Evolutionary conservation across 2,329 filamentous ascomycete genomes (phyloP).

Genomic region (Calonectria honghensis): DNA sequence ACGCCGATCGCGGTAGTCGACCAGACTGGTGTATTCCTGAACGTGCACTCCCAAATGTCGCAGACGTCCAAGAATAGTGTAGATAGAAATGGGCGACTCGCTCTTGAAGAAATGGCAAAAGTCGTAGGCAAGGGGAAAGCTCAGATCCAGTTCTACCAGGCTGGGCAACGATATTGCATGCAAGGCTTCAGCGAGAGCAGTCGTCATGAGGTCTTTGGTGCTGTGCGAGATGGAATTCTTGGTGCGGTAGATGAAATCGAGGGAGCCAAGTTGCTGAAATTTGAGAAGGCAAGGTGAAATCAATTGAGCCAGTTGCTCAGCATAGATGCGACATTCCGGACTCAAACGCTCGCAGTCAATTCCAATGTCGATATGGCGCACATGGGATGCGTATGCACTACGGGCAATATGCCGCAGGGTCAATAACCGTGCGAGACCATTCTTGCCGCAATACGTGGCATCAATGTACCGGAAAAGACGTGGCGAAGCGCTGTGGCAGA

Average conservation of each 20-base stretch:
- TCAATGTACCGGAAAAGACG: neutral
- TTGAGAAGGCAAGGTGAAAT: neutral
- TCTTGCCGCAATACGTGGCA: neutral
- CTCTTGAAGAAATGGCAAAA: neutral
- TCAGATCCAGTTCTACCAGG: neutral
- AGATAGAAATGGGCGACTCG: neutral
- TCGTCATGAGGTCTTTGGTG: neutral
- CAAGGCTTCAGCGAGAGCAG: neutral
- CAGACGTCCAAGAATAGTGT: neutral
- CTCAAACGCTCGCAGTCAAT: neutral
- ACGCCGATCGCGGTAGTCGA: neutral
- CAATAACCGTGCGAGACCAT: neutral
- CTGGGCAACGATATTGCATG: neutral
- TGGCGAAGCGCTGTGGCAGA: neutral
- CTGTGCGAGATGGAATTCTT: neutral
- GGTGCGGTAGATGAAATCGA: neutral
- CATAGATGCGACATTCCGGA: neutral
- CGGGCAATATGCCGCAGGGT: neutral
- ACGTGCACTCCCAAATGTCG: neutral
- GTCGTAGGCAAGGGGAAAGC: neutral
- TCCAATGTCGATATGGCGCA: neutral
- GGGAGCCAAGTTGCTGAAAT: neutral
- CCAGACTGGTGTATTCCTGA: neutral
- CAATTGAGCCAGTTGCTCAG: neutral
- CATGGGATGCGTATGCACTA: neutral